Base-by-base conservation (phyloP, 2,329 filamentous ascomycete species). In the Colletotrichum lentis region DNA sequence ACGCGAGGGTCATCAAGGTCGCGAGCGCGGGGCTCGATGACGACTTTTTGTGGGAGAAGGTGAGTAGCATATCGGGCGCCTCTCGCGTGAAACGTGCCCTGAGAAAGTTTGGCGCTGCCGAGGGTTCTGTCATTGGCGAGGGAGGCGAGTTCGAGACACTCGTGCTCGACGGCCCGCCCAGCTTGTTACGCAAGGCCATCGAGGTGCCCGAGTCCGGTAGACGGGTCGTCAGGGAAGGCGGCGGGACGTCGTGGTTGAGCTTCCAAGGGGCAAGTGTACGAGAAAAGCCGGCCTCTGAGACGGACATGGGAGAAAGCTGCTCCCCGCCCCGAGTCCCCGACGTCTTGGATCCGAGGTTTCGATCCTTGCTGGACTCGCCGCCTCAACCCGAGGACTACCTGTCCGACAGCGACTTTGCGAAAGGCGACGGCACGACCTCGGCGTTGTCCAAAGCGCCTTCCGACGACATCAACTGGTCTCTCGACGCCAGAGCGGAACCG, bases 131-230 rank as follows among this genome's bases (percentile, higher is more conserved):
- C 11, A 80, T 98, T 20, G 96, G 96, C 1, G 96, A 98, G 77
- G 96, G 96, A 6, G 96, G 96, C 3, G 96, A 98, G 81, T 98
- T 96, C 78, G 96, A 98, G 84, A 98, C 94, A 37, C 81, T 98
- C 60, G 93, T 96, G 52, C 75, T 98, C 43, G 88, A 94, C 78
- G 96, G 95, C 12, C 95, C 95, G 10, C 73, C 75, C 0, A 80
- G 81, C 57, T 77, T 97, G 68, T 97, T 96, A 85, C 90, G 86
- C 79, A 86, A 84, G 71, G 86, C 84, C 59, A 91, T 98, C 70
- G 81, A 83, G 49, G 81, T 97, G 39, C 80, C 80, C 0, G 84
- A 87, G 2, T 77, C 78, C 4, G 84, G 85, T 66, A 84, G 81
- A 64, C 80, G 80, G 59, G 79, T 88, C 5, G 82, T 91, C 6